Base-by-base conservation (phyloP, 1,139 yeast genomes). In the Kazachstania sp. region DNA sequence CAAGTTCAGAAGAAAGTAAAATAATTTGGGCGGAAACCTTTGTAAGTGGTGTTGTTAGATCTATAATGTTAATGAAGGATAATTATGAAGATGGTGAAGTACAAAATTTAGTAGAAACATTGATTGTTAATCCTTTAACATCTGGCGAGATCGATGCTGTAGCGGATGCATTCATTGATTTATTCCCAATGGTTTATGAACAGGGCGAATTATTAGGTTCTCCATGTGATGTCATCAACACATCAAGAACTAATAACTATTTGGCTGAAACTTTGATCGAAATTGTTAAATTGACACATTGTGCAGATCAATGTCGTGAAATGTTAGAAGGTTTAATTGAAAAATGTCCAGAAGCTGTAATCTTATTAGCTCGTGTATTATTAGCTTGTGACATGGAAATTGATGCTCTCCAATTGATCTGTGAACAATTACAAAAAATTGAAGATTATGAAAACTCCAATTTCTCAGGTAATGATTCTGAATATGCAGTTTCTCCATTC, bases 21-120 rank as follows among this genome's bases (percentile, higher is more conserved):
- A 57, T 63, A 39, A 54, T 79, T 36, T 92, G 97, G 97, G 71
- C 73, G 20, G 98, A 92, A 63, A 83, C 95, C 0, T 87, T 82
- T 65, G 79, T 85, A 49, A 81, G 90, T 54, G 80, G 88, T 3
- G 72, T 88, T 54, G 77, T 86, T 28, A 75, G 99, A 57, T 72
- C 90, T 12, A 65, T 92, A 39, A 70, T 88, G 53, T 83, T 83
- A 56, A 71, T 81, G 50, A 92, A 85, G 59, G 84, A 78, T 74
- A 61, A 78, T 68, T 79, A 82, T 44, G 78, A 81, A 47, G 87
- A 83, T 54, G 79, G 75, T 16, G 88, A 83, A 72, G 84, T 62
- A 68, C 86, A 57, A 66, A 65, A 72, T 15, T 65, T 71, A 44
- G 82, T 80, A 12, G 84, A 81, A 58, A 78, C 84, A 44, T 71